Evolutionary conservation across 345 rosid species (phyloP).

Genomic region (Rhodamnia argentea): DNA sequence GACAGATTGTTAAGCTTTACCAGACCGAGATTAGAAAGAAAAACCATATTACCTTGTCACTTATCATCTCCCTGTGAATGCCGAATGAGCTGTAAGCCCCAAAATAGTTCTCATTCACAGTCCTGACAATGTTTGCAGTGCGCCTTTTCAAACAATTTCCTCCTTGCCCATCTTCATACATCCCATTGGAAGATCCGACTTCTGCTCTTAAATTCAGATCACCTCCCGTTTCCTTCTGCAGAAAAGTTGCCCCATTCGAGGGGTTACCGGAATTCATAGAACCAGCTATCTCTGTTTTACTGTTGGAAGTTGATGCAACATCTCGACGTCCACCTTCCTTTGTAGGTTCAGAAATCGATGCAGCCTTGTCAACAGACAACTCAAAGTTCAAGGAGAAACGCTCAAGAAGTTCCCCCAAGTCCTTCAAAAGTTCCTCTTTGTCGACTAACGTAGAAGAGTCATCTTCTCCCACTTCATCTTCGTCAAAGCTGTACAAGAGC

Average conservation of each 20-base stretch:
- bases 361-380: constrained; percentile 12
- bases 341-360: constrained; percentile 4
- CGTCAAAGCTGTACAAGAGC: constrained; percentile 66
- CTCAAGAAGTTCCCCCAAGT: constrained; percentile 40
- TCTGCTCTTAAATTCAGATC: constrained; percentile 12
- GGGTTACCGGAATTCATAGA: not conserved
- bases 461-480: constrained; percentile 64
- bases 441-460: constrained; percentile 25
- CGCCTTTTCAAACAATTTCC: constrained; percentile 20
- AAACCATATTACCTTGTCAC: constrained; percentile 57
- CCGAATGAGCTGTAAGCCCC: constrained; percentile 83
- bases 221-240: constrained; percentile 3
- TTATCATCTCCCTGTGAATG: constrained; percentile 84
- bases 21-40: not conserved
- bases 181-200: constrained; percentile 5
- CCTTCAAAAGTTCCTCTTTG: constrained; percentile 34
- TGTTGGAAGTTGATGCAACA: constrained; percentile 20
- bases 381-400: constrained; percentile 25
- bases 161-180: constrained; percentile 9
- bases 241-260: not conserved
- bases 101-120: constrained; percentile 73
- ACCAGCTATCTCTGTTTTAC: constrained; percentile 10
- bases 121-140: constrained; percentile 37
- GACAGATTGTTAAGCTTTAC: not conserved
- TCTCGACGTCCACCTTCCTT: constrained; percentile 12